A percentile compares a stretch with the other conserved stretches of the same genome.
These are phyloP conservation scores for Coffea humblotiana DNA, from an alignment of 305 asterid species.

Conservation along the genomic window DNA sequence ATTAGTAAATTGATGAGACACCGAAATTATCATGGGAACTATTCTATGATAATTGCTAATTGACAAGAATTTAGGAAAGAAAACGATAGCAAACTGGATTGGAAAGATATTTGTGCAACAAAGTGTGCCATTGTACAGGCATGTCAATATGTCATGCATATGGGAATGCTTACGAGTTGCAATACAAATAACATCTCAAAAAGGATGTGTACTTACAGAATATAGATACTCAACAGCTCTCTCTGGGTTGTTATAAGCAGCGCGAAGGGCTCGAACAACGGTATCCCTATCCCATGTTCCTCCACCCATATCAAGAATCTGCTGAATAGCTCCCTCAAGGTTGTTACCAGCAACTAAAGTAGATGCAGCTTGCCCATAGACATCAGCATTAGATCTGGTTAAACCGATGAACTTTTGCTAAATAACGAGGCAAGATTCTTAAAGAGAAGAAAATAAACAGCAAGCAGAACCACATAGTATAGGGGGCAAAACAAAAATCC, in stretches of 20 bases:
- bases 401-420: conserved; percentile 5
- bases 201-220: conserved; percentile 47
- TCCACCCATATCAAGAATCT: conserved; percentile 89
- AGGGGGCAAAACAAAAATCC: background rate
- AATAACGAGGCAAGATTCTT: background rate
- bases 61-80: too few relatives aligned
- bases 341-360: conserved; percentile 67
- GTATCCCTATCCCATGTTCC: conserved; percentile 88
- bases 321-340: conserved; percentile 70
- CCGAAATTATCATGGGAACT: too few relatives aligned
- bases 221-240: conserved; percentile 89
- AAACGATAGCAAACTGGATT: too few relatives aligned
- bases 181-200: background rate
- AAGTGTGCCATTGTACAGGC: background rate
- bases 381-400: conserved; percentile 47
- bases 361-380: conserved; percentile 74
- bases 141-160: background rate
- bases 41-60: too few relatives aligned
- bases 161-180: background rate
- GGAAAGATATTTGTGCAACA: too few relatives aligned
- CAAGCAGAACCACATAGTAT: background rate
- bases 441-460: background rate
- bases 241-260: conserved; percentile 88
- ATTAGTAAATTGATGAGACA: too few relatives aligned
- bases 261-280: conserved; percentile 85